Evolutionary conservation across 2,329 filamentous ascomycete genomes (phyloP).

Genomic region (Fusarium sp.): DNA sequence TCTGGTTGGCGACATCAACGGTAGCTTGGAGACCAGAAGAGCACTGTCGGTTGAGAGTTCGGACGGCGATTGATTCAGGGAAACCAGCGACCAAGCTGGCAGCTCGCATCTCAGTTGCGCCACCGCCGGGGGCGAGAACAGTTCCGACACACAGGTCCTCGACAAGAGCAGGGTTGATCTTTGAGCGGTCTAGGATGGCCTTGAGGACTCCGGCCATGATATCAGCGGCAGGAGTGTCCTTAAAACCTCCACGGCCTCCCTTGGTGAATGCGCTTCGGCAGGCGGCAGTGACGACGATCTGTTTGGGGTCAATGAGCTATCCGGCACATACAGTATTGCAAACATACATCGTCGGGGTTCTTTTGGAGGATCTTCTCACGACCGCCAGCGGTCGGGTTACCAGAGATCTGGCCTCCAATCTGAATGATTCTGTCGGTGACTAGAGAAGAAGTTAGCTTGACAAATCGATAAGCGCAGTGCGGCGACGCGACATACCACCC

Average conservation of each 20-base stretch:
- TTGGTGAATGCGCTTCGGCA: slow-evolving; percentile 94
- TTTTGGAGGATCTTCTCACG: slow-evolving; percentile 73
- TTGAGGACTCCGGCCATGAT: slow-evolving; percentile 87
- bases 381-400: slow-evolving; percentile 67
- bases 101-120: slow-evolving; percentile 96
- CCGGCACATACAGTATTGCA: not conserved
- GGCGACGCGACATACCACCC: slow-evolving; percentile 53
- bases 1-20: slow-evolving; percentile 94
- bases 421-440: slow-evolving; percentile 70
- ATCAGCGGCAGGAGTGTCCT: slow-evolving; percentile 91
- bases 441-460: slow-evolving; percentile 49
- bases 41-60: slow-evolving; percentile 93
- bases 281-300: slow-evolving; percentile 91
- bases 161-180: slow-evolving; percentile 87
- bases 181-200: slow-evolving; percentile 84
- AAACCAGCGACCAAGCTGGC: slow-evolving; percentile 92
- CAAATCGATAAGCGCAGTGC: not conserved
- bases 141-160: slow-evolving; percentile 94
- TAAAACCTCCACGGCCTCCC: slow-evolving; percentile 93
- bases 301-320: slow-evolving; percentile 2
- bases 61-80: slow-evolving; percentile 85
- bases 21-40: slow-evolving; percentile 92
- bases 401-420: slow-evolving; percentile 73
- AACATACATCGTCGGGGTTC: slow-evolving; percentile 73
- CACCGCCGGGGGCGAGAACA: slow-evolving; percentile 91